phyloP scores from a whole-genome alignment of 345 rosid genomes.

The Noccaea bulbosa region DNA sequence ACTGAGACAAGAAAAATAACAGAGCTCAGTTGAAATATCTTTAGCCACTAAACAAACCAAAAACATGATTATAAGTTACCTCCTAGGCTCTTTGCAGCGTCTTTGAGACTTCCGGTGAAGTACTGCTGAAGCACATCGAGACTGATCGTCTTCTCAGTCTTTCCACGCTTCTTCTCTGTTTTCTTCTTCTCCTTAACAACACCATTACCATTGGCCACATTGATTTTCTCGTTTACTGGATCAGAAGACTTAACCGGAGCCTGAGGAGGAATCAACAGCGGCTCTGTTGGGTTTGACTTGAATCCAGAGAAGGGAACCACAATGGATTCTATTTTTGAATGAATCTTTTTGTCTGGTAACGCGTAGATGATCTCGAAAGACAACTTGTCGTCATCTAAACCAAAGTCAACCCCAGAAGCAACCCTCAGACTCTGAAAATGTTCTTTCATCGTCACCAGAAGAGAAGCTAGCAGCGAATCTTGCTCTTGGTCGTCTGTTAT shows the following conservation, averaged over 20 bases:
- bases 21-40: neutral
- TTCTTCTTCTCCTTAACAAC: slow-evolving; percentile 50
- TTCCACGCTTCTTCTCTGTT: slow-evolving; percentile 76
- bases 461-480: slow-evolving; percentile 60
- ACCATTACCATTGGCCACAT: slow-evolving; percentile 35
- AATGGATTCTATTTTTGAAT: slow-evolving; percentile 55
- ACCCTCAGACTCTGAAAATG: slow-evolving; percentile 79
- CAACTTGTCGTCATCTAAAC: slow-evolving; percentile 55
- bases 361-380: slow-evolving; percentile 69
- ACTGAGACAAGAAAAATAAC: slow-evolving; percentile 52
- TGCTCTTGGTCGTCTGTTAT: slow-evolving; percentile 54
- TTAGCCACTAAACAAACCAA: slow-evolving; percentile 13
- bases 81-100: slow-evolving; percentile 93
- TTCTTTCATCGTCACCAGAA: slow-evolving; percentile 78
- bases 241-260: slow-evolving; percentile 29
- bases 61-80: slow-evolving; percentile 51
- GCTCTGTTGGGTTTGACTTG: slow-evolving; percentile 29
- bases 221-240: slow-evolving; percentile 32
- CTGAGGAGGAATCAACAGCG: slow-evolving; percentile 34
- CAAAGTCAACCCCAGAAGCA: slow-evolving; percentile 75
- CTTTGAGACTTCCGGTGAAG: slow-evolving; percentile 93
- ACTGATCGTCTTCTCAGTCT: slow-evolving; percentile 86
- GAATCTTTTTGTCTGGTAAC: slow-evolving; percentile 51
- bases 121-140: slow-evolving; percentile 88
- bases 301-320: slow-evolving; percentile 51